Evolutionary conservation across 805 yeast species (phyloP).

Genomic region (Candida sanyiensis): DNA sequence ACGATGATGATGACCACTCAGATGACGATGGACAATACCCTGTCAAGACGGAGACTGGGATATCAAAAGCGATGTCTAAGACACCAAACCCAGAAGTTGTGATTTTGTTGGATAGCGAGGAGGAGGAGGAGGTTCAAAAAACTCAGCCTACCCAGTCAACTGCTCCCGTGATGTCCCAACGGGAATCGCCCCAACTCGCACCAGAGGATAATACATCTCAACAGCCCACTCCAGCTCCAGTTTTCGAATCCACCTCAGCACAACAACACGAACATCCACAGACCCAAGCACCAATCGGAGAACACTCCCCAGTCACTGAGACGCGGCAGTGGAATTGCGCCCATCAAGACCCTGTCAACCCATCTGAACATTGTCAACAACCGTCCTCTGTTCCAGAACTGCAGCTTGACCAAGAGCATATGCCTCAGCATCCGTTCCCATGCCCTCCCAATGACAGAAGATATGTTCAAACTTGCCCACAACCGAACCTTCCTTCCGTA

Average conservation of each 20-base stretch:
- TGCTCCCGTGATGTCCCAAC: too few species aligned
- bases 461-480: background rate
- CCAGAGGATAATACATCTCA: background rate
- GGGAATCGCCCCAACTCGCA: background rate
- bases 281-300: background rate
- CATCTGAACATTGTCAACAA: too few species aligned
- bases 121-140: slow-evolving; percentile 24
- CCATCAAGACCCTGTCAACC: too few species aligned
- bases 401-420: background rate
- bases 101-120: slow-evolving; percentile 48
- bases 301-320: too few species aligned
- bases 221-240: too few species aligned
- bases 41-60: slow-evolving; percentile 3
- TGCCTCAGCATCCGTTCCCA: slow-evolving; percentile 1
- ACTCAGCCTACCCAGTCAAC: slow-evolving; percentile 7
- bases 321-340: too few species aligned
- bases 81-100: slow-evolving; percentile 31
- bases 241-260: too few species aligned
- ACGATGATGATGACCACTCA: slow-evolving; percentile 18
- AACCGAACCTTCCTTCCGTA: background rate
- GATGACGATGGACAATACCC: slow-evolving; percentile 11
- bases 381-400: background rate
- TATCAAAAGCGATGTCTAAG: slow-evolving; percentile 1
- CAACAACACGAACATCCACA: background rate
- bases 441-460: background rate